These are phyloP conservation scores for Olyra latifolia DNA, from an alignment of 176 grass and related monocot genomes.

Conservation along the genomic window DNA sequence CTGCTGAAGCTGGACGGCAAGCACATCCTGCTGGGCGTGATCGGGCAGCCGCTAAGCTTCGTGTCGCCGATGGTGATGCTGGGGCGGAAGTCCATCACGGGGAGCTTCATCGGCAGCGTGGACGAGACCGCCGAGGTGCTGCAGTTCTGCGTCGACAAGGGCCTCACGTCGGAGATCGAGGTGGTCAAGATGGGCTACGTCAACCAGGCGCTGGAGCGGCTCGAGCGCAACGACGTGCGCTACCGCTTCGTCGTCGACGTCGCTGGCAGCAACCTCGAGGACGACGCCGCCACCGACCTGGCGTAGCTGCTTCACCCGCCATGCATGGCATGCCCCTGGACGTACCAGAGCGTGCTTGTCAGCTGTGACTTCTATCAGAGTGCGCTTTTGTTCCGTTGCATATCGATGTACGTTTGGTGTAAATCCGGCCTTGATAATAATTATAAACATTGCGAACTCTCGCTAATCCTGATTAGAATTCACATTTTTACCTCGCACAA, in stretches of 20 bases:
- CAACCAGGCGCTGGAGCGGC: constrained; percentile 72
- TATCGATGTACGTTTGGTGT: too few relatives aligned
- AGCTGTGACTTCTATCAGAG: not conserved
- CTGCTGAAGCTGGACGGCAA: constrained; percentile 86
- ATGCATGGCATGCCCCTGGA: not conserved
- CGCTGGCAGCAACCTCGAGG: constrained; percentile 71
- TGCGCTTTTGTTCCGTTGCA: not conserved
- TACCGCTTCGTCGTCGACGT: constrained; percentile 98
- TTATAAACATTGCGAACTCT: too few relatives aligned
- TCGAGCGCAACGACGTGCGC: constrained; percentile 89
- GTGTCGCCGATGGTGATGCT: constrained; percentile 83
- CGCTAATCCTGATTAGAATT: too few relatives aligned
- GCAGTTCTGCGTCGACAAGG: constrained; percentile 75
- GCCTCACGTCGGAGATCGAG: constrained; percentile 81
- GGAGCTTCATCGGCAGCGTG: constrained; percentile 88
- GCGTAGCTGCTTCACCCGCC: not conserved
- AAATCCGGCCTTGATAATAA: too few relatives aligned
- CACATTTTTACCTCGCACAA: too few relatives aligned
- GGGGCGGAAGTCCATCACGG: constrained; percentile 78
- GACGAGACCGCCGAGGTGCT: constrained; percentile 76
- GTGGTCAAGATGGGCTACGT: constrained; percentile 95
- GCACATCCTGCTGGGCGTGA: constrained; percentile 76
- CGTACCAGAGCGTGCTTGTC: not conserved
- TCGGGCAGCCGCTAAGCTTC: constrained; percentile 85
- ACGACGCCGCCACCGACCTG: not conserved